These are phyloP conservation scores for Spergularia azorica DNA, from an alignment of 179 eudicot genomes.

Conservation along the genomic window DNA sequence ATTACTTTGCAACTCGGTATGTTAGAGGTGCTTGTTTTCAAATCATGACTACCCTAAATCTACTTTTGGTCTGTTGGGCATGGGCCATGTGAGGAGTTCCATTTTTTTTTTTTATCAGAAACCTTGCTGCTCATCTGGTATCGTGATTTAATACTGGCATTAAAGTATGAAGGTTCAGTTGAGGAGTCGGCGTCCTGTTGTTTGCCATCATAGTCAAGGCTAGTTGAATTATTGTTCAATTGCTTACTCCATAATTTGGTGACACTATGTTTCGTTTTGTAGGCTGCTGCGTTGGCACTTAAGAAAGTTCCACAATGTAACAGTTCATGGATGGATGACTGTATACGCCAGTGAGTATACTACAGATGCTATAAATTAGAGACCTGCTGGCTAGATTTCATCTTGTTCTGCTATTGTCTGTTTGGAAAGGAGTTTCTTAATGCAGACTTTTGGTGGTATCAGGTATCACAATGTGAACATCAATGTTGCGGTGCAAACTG, in stretches of 20 bases:
- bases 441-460: constrained; percentile 10
- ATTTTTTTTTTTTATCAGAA: no score
- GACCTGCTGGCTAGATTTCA: neutral
- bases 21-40: no score
- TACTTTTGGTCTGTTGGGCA: no score
- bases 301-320: constrained; percentile 86
- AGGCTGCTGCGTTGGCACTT: constrained; percentile 98
- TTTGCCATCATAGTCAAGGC: no score
- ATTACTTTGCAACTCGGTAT: no score
- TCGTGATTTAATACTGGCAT: no score
- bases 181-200: no score
- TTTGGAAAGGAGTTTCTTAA: neutral
- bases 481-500: constrained; percentile 94
- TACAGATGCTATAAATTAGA: neutral
- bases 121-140: no score
- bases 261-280: constrained; percentile 20
- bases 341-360: constrained; percentile 78
- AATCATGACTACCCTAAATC: no score
- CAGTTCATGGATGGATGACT: constrained; percentile 92
- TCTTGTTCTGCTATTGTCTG: neutral
- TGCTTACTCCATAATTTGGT: neutral
- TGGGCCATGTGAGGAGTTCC: no score
- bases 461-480: constrained; percentile 81
- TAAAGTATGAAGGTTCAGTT: no score
- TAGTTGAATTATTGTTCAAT: no score